Conservation (phyloP, 2,329 filamentous ascomycete species). For the Colletotrichum trifolii region DNA sequence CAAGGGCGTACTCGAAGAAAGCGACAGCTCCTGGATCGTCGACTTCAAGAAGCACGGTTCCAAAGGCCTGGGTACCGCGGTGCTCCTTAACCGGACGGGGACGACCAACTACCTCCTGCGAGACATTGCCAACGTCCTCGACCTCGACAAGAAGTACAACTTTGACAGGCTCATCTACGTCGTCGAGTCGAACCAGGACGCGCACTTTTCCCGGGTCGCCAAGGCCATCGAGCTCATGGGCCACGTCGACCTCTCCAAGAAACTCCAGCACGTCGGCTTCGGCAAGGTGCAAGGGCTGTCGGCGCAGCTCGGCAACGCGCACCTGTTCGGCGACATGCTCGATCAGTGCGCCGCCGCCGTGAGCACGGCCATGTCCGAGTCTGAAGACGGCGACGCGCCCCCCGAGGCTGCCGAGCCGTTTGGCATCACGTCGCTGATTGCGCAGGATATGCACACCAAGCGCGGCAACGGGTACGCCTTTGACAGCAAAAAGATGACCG, state of each 20-base stretch:
- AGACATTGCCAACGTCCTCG: slow-evolving; percentile 74
- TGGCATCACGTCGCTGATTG: slow-evolving; percentile 77
- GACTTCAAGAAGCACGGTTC: slow-evolving; percentile 75
- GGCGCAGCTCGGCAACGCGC: slow-evolving; percentile 58
- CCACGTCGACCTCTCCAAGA: slow-evolving; percentile 44
- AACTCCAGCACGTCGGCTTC: slow-evolving; percentile 56
- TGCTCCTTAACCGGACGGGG: slow-evolving; percentile 72
- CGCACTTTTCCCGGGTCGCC: slow-evolving; percentile 48
- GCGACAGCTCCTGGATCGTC: slow-evolving; percentile 74
- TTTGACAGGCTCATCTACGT: slow-evolving; percentile 56
- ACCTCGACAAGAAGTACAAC: slow-evolving; percentile 64
- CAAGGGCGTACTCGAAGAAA: slow-evolving; percentile 70
- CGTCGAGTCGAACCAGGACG: slow-evolving; percentile 49
- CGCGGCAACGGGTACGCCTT: slow-evolving; percentile 39
- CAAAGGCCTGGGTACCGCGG: slow-evolving; percentile 75
- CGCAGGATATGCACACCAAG: slow-evolving; percentile 50
- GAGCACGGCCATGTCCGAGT: slow-evolving; percentile 73
- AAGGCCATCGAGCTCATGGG: slow-evolving; percentile 51
- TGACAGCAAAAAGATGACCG: slow-evolving; percentile 68
- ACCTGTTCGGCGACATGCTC: slow-evolving; percentile 68
- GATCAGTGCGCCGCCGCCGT: slow-evolving; percentile 59
- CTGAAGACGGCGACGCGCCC: slow-evolving; percentile 72
- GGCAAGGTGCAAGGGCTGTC: slow-evolving; percentile 59
- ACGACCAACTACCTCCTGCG: slow-evolving; percentile 76
- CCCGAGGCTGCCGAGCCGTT: slow-evolving; percentile 71